Conservation (phyloP, 2,329 filamentous ascomycete species). For the Fusarium illudens region DNA sequence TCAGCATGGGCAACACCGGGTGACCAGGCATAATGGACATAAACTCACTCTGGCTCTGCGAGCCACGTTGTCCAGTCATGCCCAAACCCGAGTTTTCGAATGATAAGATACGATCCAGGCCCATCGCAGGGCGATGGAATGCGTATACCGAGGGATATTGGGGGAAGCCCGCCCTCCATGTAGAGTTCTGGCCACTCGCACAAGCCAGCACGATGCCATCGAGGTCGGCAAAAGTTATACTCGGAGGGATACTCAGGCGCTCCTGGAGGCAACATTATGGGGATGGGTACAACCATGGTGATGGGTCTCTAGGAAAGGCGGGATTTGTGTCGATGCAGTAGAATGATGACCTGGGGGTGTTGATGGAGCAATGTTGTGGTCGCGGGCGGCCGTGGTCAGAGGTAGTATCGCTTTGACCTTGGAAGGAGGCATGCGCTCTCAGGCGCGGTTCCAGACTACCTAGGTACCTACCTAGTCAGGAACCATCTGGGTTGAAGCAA, state of each 20-base stretch:
- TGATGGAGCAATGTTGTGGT: neutral
- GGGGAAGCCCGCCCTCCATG: neutral
- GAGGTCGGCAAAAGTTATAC: neutral
- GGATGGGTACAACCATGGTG: neutral
- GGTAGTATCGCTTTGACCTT: neutral
- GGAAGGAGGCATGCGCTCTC: neutral
- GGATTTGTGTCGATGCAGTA: neutral
- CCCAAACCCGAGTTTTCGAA: neutral
- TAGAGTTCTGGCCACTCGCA: neutral
- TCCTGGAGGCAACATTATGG: neutral
- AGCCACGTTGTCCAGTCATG: neutral
- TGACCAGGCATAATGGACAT: neutral
- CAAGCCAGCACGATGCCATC: neutral
- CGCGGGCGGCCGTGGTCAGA: neutral
- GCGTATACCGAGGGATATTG: neutral
- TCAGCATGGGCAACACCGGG: neutral
- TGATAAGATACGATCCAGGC: neutral
- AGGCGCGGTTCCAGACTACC: neutral
- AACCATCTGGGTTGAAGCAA: neutral
- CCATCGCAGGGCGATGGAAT: neutral
- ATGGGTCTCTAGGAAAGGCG: neutral
- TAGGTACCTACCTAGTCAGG: neutral
- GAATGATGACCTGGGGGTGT: neutral
- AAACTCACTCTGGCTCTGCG: neutral
- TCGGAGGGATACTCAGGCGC: neutral